Evolutionary conservation across 352 stramenopile species (phyloP), one percentile per base, ranked within the genome.

Genomic region (Hyaloperonospora brassicae): DNA sequence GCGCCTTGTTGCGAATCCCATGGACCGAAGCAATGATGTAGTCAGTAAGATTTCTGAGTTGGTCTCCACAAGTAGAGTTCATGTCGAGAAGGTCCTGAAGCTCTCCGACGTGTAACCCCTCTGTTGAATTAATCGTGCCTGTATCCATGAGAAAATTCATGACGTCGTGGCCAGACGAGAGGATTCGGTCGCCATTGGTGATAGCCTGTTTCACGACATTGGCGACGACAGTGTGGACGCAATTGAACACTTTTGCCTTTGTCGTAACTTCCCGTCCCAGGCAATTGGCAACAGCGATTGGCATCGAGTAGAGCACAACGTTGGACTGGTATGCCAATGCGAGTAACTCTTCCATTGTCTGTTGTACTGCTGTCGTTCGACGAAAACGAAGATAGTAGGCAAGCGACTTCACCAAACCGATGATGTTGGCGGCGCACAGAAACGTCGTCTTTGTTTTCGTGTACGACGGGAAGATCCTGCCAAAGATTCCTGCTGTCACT

Each of bases 401-500:
- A 7, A 71, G 47, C 13, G 63, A 61, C 38, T 64, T 64, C 5
- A 71, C 40, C 30, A 64, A 35, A 0, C 59, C 56, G 7, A 71
- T 34, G 23, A 71, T 68, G 31, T 61, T 68, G 11, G 40, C 61
- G 49, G 62, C 72, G 60, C 43, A 70, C n/a, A 68, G 31, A 11
- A 64, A 66, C 34, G 13, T 52, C 21, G 55, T 43, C 51, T 68
- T 68, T 8, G 59, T 51, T 2, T 50, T 68, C 46, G 72, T 61
- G 52, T 61, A 71, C 25, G 59, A 65, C 7, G 50, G 49, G 47
- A 68, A 68, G 2, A 70, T 50, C 10, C 27, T 36, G 0, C 64
- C 57, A 46, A 79, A 81, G 13, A 85, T 63, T n/a, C 72, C 74
- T 8, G 57, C 55, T 8, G 61, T 73, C 25, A 70, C 63, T 0